Conservation (phyloP, 1,139 yeast species). For the Chernovozyma aurita region DNA sequence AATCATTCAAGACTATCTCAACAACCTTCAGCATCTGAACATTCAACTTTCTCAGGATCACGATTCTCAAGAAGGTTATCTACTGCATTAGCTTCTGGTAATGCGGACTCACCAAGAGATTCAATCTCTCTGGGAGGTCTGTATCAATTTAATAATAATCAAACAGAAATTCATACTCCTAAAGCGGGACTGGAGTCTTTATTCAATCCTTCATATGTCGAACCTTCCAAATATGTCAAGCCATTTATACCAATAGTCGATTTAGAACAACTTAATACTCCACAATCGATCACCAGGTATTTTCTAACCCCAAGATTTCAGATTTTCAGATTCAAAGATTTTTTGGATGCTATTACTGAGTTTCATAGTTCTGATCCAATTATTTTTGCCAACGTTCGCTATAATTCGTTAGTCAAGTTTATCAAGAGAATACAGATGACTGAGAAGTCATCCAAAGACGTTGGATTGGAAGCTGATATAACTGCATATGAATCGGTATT, state of each 20-base stretch:
- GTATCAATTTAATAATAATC: too few species aligned
- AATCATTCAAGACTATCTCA: too few species aligned
- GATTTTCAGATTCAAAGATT: constrained; percentile 30
- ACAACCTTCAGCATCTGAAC: too few species aligned
- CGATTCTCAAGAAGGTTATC: too few species aligned
- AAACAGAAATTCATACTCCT: too few species aligned
- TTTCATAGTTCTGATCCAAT: constrained; percentile 37
- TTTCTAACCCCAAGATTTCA: constrained; percentile 31
- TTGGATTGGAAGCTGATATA: constrained; percentile 12
- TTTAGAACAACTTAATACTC: constrained; percentile 23
- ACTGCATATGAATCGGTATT: constrained; percentile 29
- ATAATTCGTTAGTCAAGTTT: constrained; percentile 34
- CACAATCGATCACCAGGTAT: constrained; percentile 16
- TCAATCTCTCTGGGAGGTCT: too few species aligned
- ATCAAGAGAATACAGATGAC: constrained; percentile 11
- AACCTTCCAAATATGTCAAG: too few species aligned
- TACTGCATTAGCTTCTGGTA: too few species aligned
- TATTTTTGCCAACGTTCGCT: constrained; percentile 38
- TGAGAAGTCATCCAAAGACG: neutral
- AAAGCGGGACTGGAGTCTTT: too few species aligned
- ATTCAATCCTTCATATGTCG: too few species aligned
- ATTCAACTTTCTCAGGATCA: too few species aligned
- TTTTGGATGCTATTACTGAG: constrained; percentile 28
- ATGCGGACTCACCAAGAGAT: too few species aligned
- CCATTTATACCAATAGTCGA: constrained; percentile 21